Base-by-base conservation (phyloP, 179 eudicot species). In the Spinacia oleracea region DNA sequence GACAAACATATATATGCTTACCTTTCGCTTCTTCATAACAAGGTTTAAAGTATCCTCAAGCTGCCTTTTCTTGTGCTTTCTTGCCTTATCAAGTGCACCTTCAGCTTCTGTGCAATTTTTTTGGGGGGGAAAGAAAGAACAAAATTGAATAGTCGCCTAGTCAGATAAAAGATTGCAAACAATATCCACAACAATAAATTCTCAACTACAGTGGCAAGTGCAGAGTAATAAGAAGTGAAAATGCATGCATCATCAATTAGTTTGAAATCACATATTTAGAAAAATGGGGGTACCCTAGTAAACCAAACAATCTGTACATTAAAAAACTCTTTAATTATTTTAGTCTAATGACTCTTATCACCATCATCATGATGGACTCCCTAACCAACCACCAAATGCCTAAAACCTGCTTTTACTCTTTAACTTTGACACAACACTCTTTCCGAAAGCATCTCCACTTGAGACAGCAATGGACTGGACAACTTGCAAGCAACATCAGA, bases 51-150 rank as follows among this genome's bases (percentile, higher is more conserved):
- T 95, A 83, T 95, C 98, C 84, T 95, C 98, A 63, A 95, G 95
- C 87, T 95, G 98, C 81, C 98, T 91, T 87, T 95, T 95, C 85
- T 93, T 95, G 86, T 95, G 98, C 79, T 95, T 95, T 78, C 98
- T 93, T 43, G 98, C 97, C 90, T 95, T 95, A 81, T 95, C 98
- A 25, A 95, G 84, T 73, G 98, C 97, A 81, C 98, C 98, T 83
- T 95, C 98, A 72, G 98, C 97, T 90, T 95, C 97, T 95, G 94
- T 80, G 84, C 25, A 75, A 60, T 74, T 27, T 58, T 31, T 56
- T 35, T 27, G 68, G 35, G 29, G 51, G n/a, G 55, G 16, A 63
- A 27, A 3, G 23, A 69, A 27, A 0, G 25, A 21, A 31, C 23
- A 77, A 35, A n/a, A 15, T 73, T 20, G 51, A 34, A 23, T 31